Evolutionary conservation across 1,284 basidiomycete species (phyloP).

Genomic region (Stygiomarasmius scandens): DNA sequence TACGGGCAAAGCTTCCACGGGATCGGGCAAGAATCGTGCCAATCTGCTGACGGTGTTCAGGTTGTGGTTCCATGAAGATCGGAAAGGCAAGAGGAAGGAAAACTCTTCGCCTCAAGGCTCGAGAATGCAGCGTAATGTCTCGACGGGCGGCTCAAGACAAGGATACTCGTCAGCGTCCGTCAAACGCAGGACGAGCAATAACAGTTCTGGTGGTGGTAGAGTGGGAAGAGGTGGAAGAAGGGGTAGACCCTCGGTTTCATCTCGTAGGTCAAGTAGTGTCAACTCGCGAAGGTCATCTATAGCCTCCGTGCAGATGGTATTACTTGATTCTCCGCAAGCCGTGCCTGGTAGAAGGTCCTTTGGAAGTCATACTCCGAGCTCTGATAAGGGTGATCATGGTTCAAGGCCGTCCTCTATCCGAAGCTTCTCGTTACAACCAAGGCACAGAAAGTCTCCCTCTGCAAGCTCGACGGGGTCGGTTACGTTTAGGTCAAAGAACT

Average conservation of each 20-base stretch:
- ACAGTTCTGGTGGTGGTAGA: slow-evolving; percentile 28
- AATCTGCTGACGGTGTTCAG: slow-evolving; percentile 74
- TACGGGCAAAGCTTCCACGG: slow-evolving; percentile 22
- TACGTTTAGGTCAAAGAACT: slow-evolving; percentile 55
- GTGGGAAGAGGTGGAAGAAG: slow-evolving; percentile 45
- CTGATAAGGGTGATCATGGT: slow-evolving; percentile 71
- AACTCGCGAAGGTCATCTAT: slow-evolving; percentile 77
- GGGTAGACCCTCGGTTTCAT: slow-evolving; percentile 64
- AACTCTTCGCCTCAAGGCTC: slow-evolving; percentile 13
- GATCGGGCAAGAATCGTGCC: slow-evolving; percentile 56
- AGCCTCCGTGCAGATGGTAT: slow-evolving; percentile 61
- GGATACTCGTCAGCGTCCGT: slow-evolving; percentile 31
- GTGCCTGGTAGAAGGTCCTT: slow-evolving; percentile 60
- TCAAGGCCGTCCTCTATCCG: slow-evolving; percentile 76
- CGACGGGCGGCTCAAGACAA: slow-evolving; percentile 9
- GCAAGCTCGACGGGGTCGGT: slow-evolving; percentile 71
- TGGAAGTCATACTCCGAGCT: slow-evolving; percentile 77
- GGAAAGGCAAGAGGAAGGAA: slow-evolving; percentile 75
- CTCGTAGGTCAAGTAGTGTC: slow-evolving; percentile 79
- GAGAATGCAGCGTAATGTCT: neutral
- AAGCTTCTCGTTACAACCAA: slow-evolving; percentile 61
- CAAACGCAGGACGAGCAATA: slow-evolving; percentile 51
- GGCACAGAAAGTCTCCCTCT: slow-evolving; percentile 76
- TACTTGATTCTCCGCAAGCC: slow-evolving; percentile 62
- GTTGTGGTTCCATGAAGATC: slow-evolving; percentile 81